Conservation (phyloP, 225 moss, liverwort and hornwort genomes). For the Sphagnum contortum region DNA sequence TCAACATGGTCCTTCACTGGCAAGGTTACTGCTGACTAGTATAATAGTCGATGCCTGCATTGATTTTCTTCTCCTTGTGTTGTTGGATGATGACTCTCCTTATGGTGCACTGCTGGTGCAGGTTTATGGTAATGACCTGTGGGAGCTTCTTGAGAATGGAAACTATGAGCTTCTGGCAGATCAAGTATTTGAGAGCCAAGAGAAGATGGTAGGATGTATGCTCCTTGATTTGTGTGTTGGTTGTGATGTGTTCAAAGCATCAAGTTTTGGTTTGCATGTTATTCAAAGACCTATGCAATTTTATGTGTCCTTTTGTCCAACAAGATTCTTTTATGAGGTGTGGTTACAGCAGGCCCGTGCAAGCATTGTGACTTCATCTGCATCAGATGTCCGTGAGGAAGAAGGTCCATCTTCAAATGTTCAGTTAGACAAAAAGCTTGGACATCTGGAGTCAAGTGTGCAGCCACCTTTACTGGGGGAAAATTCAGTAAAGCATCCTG, state of each 20-base stretch:
- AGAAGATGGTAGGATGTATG: constrained; percentile 19
- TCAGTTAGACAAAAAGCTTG: no score
- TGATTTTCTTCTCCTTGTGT: no score
- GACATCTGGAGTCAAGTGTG: no score
- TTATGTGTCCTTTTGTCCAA: no score
- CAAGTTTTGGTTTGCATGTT: neutral
- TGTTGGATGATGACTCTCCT: neutral
- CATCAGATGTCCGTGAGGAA: no score
- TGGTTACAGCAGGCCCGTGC: no score
- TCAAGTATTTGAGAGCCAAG: constrained; percentile 17
- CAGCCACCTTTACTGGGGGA: no score
- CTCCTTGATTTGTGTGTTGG: neutral
- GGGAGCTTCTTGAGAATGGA: constrained; percentile 36
- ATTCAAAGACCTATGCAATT: neutral
- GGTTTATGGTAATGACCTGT: constrained; percentile 30
- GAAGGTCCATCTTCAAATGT: no score
- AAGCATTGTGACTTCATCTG: no score
- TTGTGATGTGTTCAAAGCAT: neutral
- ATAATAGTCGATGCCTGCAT: neutral
- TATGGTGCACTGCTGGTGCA: constrained; percentile 3
- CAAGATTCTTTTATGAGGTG: no score
- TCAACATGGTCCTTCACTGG: neutral
- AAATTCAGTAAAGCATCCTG: no score
- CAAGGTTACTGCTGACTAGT: neutral
- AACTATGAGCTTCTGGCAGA: constrained; percentile 35